These are phyloP conservation scores for Eucalyptus pauciflora DNA, from an alignment of 345 rosid species.

Conservation along the genomic window DNA sequence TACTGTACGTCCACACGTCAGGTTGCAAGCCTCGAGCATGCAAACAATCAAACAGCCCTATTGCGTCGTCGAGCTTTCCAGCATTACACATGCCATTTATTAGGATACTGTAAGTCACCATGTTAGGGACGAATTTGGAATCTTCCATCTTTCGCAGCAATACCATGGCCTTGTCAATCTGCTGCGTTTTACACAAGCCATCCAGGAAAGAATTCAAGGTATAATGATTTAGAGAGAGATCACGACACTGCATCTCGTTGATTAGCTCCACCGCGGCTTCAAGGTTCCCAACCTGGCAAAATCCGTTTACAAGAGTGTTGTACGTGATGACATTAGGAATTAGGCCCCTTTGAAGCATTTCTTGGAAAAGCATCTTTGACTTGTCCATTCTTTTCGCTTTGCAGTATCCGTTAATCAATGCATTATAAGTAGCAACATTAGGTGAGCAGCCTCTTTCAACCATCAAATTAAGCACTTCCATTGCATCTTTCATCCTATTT, in stretches of 20 bases:
- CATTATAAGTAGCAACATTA: background rate
- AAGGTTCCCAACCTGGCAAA: background rate
- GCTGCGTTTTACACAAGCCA: background rate
- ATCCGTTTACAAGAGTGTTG: background rate
- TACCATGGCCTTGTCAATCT: background rate
- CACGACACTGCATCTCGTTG: background rate
- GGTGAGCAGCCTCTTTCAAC: background rate
- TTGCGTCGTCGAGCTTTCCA: background rate
- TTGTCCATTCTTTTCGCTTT: background rate
- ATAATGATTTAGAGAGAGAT: background rate
- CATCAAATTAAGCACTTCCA: background rate
- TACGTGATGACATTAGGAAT: background rate
- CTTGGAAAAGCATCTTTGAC: background rate
- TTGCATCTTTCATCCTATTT: background rate
- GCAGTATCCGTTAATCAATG: background rate
- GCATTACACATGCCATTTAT: background rate
- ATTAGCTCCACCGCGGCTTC: background rate
- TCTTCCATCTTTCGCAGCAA: background rate
- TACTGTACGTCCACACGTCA: fast-evolving
- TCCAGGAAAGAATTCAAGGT: background rate
- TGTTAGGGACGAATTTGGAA: fast-evolving
- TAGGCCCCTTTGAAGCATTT: background rate
- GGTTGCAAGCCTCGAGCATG: background rate
- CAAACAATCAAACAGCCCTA: background rate
- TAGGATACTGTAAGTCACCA: fast-evolving